A percentile compares a stretch with the other conserved stretches of the same genome.
Conservation (phyloP, 805 yeast species). For the Hanseniaspora singularis region DNA sequence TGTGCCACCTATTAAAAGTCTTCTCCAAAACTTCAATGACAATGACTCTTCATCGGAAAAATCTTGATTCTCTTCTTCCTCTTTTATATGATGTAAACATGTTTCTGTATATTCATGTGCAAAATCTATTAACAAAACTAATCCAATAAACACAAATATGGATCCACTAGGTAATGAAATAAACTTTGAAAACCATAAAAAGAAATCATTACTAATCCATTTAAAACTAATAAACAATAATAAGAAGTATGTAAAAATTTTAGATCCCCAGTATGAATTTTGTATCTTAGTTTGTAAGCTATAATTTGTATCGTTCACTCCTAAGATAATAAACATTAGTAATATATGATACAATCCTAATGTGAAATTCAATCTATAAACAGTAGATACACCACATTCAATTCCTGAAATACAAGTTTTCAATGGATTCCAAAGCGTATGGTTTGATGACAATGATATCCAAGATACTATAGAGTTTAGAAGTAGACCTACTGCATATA, state of each 20-base stretch:
- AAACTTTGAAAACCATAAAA: conserved; percentile 81
- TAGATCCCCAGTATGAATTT: conserved; percentile 84
- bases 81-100: conserved; percentile 81
- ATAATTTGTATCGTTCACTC: conserved; percentile 67
- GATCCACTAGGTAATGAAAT: conserved; percentile 76
- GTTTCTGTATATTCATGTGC: conserved; percentile 99
- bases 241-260: conserved; percentile 48
- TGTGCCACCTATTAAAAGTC: conserved; percentile 75
- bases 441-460: conserved; percentile 72
- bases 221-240: conserved; percentile 49
- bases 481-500: conserved; percentile 69
- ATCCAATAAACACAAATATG: conserved; percentile 75
- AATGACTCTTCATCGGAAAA: background rate
- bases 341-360: conserved; percentile 66
- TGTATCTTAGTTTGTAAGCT: conserved; percentile 54
- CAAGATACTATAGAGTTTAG: conserved; percentile 77
- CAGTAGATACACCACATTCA: conserved; percentile 87
- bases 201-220: conserved; percentile 74
- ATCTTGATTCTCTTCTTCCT: conserved; percentile 45
- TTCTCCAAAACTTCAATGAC: conserved; percentile 49
- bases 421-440: conserved; percentile 62
- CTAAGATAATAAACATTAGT: conserved; percentile 53
- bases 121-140: conserved; percentile 82
- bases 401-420: conserved; percentile 61
- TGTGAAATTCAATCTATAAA: conserved; percentile 84